Percentiles rank a stretch among this genome's conserved stretches.
These are phyloP conservation scores for Tolypocladium capitatum DNA, from an alignment of 2,329 filamentous ascomycete species.

Conservation along the genomic window DNA sequence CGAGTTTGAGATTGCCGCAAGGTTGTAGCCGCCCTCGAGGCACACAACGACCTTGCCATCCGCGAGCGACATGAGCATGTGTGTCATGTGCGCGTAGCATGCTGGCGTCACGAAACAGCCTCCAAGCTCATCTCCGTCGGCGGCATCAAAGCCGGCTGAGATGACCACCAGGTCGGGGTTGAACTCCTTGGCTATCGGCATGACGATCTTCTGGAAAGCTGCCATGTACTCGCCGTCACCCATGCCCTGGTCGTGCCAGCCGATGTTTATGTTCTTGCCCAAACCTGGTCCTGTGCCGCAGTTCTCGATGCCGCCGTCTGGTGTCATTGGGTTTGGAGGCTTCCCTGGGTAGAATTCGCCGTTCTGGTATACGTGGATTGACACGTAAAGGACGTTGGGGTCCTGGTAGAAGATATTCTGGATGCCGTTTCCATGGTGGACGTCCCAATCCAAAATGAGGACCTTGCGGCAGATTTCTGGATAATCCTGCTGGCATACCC, in stretches of 20 bases:
- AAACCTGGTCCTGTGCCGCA: conserved; percentile 41
- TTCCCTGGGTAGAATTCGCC: conserved; percentile 74
- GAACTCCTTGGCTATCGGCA: conserved; percentile 92
- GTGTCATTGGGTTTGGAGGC: conserved; percentile 41
- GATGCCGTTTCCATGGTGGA: conserved; percentile 75
- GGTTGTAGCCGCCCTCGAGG: conserved; percentile 90
- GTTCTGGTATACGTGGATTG: conserved; percentile 75
- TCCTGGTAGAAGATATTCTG: conserved; percentile 95
- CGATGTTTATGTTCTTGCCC: conserved; percentile 54
- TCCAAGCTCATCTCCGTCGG: conserved; percentile 82
- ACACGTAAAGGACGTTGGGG: conserved; percentile 91
- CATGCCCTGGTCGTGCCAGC: conserved; percentile 63
- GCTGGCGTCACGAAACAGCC: conserved; percentile 83
- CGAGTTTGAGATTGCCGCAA: conserved; percentile 82
- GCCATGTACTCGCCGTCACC: conserved; percentile 94
- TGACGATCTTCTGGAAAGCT: conserved; percentile 88
- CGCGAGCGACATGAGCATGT: conserved; percentile 95
- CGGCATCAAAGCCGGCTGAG: conserved; percentile 91
- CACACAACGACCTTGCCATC: conserved; percentile 83
- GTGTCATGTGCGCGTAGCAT: conserved; percentile 97
- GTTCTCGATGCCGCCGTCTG: conserved; percentile 48
- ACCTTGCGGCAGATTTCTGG: conserved; percentile 75
- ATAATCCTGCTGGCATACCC: conserved; percentile 70
- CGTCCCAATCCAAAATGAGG: conserved; percentile 85
- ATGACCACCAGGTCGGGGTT: conserved; percentile 90